phyloP scores from a whole-genome alignment of 495 filamentous ascomycete genomes.

The Parathielavia hyrcaniae region DNA sequence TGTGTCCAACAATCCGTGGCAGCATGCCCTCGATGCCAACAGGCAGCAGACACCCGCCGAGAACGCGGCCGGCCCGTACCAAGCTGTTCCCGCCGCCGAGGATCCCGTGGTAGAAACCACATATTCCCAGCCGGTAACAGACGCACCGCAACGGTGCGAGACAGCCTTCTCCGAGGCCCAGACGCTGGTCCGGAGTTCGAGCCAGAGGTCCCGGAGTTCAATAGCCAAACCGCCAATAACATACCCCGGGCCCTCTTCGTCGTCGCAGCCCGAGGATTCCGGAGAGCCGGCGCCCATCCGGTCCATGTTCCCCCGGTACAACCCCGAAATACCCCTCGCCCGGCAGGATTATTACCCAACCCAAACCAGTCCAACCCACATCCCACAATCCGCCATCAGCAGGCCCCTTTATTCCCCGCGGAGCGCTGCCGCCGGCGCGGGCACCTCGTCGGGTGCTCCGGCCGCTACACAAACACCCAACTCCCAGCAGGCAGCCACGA shows the following conservation, averaged over 20 bases:
- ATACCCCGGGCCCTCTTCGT: conserved; percentile 26
- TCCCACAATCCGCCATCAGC: conserved; percentile 52
- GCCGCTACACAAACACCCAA: neutral
- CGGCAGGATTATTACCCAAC: conserved; percentile 65
- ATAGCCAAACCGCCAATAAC: conserved; percentile 42
- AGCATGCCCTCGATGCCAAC: conserved; percentile 27
- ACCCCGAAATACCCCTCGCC: conserved; percentile 60
- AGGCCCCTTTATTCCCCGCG: conserved; percentile 50
- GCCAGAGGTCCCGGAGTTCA: conserved; percentile 43
- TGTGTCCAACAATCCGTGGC: conserved; percentile 33
- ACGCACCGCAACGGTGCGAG: conserved; percentile 40
- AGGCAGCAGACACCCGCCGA: conserved; percentile 12
- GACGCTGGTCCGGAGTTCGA: conserved; percentile 45
- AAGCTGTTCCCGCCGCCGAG: conserved; percentile 21
- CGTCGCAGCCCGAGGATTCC: conserved; percentile 20
- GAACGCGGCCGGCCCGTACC: conserved; percentile 23
- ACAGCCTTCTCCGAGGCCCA: conserved; percentile 48
- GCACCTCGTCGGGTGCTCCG: conserved; percentile 3
- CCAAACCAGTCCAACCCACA: conserved; percentile 47
- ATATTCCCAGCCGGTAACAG: conserved; percentile 27
- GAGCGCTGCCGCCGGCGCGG: conserved; percentile 25
- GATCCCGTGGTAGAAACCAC: conserved; percentile 28
- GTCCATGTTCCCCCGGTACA: conserved; percentile 75
- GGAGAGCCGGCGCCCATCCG: conserved; percentile 35
- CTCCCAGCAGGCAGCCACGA: conserved; percentile 4